These are phyloP conservation scores for Paramarasmius palmivorus DNA, from an alignment of 1,284 basidiomycete genomes.

Conservation along the genomic window DNA sequence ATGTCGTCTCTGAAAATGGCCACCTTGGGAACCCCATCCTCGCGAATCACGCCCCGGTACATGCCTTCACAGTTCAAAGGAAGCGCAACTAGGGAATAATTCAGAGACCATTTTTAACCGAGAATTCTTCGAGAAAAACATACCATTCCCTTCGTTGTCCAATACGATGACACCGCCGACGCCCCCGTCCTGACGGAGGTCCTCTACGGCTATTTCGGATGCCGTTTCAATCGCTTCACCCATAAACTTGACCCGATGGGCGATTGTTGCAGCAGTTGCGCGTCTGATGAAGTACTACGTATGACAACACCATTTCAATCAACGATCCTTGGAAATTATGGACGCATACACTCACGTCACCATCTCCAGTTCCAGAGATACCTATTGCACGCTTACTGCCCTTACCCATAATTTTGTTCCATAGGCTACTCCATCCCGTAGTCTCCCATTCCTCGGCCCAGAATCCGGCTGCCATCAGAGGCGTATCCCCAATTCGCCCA, in stretches of 20 bases:
- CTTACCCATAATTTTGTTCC: conserved; percentile 41
- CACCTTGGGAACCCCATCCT: conserved; percentile 67
- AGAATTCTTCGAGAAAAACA: conserved; percentile 15
- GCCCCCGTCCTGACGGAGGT: conserved; percentile 56
- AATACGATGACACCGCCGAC: conserved; percentile 73
- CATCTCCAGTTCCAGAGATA: conserved; percentile 81
- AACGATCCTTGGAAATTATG: conserved; percentile 1
- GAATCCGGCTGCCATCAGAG: conserved; percentile 75
- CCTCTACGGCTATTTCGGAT: conserved; percentile 52
- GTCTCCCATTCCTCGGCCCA: conserved; percentile 79
- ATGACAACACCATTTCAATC: conserved; percentile 11
- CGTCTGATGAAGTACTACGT: conserved; percentile 75
- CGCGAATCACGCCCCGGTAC: conserved; percentile 75
- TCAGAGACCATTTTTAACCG: conserved; percentile 10
- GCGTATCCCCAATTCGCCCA: conserved; percentile 81
- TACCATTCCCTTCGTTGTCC: conserved; percentile 64
- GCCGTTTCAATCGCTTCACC: conserved; percentile 59
- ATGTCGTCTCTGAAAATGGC: conserved; percentile 78
- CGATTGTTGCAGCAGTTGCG: conserved; percentile 65
- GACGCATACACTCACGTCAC: conserved; percentile 56
- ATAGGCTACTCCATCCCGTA: conserved; percentile 37
- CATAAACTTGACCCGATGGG: conserved; percentile 64
- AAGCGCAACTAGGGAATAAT: conserved; percentile 52
- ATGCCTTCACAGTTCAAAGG: conserved; percentile 76
- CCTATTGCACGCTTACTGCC: conserved; percentile 55